phyloP scores from a whole-genome alignment of 805 yeast species.

The Candida mattraensis region DNA sequence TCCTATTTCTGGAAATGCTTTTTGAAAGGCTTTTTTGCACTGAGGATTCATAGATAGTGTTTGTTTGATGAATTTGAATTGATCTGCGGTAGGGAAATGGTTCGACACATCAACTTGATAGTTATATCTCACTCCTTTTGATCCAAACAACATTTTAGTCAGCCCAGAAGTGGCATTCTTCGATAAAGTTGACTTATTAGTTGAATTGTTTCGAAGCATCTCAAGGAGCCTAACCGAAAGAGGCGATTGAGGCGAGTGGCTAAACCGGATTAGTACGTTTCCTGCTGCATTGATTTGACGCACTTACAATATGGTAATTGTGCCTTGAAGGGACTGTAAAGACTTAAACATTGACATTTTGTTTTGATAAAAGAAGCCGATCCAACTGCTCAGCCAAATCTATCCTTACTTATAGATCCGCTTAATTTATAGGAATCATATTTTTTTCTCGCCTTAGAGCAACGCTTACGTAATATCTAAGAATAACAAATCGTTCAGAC shows the following conservation, averaged over 20 bases:
- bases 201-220: constrained; percentile 7
- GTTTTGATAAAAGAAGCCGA: no score
- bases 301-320: constrained; percentile 44
- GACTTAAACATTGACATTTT: constrained; percentile 54
- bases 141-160: constrained; percentile 14
- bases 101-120: constrained; percentile 27
- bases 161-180: constrained; percentile 6
- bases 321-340: constrained; percentile 44
- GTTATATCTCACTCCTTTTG: constrained; percentile 19
- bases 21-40: constrained; percentile 29
- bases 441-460: no score
- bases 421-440: no score
- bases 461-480: no score
- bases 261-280: constrained; percentile 15
- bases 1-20: constrained; percentile 31
- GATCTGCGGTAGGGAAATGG: constrained; percentile 32
- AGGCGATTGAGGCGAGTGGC: constrained; percentile 29
- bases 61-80: constrained; percentile 29
- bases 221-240: constrained; percentile 16
- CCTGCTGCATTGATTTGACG: not conserved
- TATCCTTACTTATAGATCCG: not conserved
- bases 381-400: no score
- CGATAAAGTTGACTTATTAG: constrained; percentile 6
- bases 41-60: constrained; percentile 29
- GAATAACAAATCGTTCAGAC: constrained; percentile 26